Conservation (phyloP, 176 grass and related monocot genomes). For the Miscanthus lutarioriparius region DNA sequence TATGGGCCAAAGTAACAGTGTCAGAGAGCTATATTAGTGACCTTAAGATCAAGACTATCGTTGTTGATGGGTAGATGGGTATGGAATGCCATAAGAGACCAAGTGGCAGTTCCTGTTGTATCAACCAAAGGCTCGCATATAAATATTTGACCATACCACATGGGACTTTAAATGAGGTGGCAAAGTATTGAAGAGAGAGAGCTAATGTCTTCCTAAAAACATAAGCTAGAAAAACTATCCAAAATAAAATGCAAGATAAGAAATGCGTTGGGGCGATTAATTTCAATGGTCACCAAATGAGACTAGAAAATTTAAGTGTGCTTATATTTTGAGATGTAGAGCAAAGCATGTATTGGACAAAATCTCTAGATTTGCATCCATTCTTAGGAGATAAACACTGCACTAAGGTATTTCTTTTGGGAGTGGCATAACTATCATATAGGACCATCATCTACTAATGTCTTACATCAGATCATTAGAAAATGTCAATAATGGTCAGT, state of each 20-base stretch:
- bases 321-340: too few species aligned
- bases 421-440: not conserved
- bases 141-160: not conserved
- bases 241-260: too few species aligned
- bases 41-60: not conserved
- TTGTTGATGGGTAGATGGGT: not conserved
- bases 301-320: too few species aligned
- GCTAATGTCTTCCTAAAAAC: not conserved
- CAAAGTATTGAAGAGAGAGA: not conserved
- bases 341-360: not conserved
- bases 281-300: too few species aligned
- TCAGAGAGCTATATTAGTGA: not conserved
- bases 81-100: not conserved
- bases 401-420: not conserved
- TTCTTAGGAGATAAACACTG: not conserved
- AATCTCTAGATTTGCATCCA: not conserved
- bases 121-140: not conserved
- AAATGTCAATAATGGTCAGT: too few species aligned
- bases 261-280: too few species aligned
- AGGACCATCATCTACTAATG: too few species aligned
- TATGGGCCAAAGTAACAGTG: too few species aligned
- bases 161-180: not conserved
- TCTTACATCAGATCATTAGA: too few species aligned
- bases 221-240: too few species aligned
- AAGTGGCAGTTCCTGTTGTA: not conserved